phyloP scores from a whole-genome alignment of 768 basidiomycete species.

The Naematelia encephala region DNA sequence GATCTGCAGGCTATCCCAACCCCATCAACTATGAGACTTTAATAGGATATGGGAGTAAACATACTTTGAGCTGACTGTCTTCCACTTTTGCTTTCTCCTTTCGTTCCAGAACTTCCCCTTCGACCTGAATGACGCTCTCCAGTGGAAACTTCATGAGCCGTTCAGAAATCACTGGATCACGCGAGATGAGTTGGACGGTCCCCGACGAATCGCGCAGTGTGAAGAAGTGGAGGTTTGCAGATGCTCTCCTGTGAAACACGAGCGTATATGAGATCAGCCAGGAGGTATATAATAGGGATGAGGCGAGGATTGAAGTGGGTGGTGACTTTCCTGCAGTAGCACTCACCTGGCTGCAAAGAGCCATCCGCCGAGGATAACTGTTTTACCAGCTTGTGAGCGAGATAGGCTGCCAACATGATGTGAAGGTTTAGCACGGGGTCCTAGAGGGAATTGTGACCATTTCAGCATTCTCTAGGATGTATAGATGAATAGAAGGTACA shows the following conservation, averaged over 20 bases:
- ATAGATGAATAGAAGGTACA: background rate
- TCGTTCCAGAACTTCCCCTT: constrained; percentile 65
- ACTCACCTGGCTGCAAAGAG: constrained; percentile 74
- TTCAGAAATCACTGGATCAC: constrained; percentile 46
- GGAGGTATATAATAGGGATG: background rate
- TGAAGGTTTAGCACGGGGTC: constrained; percentile 51
- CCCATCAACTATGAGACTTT: constrained; percentile 1
- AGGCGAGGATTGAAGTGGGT: background rate
- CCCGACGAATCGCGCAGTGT: constrained; percentile 76
- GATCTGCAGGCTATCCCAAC: constrained; percentile 52
- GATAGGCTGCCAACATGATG: constrained; percentile 65
- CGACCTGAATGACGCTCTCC: constrained; percentile 72
- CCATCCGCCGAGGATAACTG: constrained; percentile 76
- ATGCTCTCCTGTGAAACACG: constrained; percentile 19
- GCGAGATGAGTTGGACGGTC: constrained; percentile 67
- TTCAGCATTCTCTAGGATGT: too few relatives aligned
- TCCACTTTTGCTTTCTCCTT: constrained; percentile 36
- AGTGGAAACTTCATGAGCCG: constrained; percentile 64
- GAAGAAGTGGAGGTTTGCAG: constrained; percentile 67
- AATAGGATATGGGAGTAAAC: background rate
- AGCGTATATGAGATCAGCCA: background rate
- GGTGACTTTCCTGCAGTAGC: background rate
- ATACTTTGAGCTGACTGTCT: background rate
- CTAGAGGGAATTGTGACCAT: constrained; percentile 13
- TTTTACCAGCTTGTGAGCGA: constrained; percentile 56